Conservation (phyloP, 148 eudicot genomes). For the Vaccinium corymbosum region DNA sequence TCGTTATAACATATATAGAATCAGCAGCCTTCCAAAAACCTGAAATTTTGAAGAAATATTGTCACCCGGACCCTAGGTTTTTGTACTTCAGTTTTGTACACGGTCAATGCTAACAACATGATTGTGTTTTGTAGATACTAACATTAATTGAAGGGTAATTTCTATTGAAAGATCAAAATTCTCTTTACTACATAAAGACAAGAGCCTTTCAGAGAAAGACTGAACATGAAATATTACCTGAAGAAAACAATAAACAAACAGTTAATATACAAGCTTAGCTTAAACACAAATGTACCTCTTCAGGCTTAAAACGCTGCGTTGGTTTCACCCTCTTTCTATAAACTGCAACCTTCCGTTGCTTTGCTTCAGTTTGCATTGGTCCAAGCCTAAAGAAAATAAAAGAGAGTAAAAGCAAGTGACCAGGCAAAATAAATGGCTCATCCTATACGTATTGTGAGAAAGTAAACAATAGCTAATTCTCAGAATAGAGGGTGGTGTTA, state of each 20-base stretch:
- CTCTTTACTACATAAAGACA: background rate
- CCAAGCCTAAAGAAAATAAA: constrained; percentile 41
- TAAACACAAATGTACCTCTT: constrained; percentile 34
- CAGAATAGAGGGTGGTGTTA: background rate
- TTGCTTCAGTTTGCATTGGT: constrained; percentile 45
- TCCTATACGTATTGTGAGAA: background rate
- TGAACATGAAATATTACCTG: background rate
- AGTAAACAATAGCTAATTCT: background rate
- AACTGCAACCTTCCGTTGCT: constrained; percentile 34
- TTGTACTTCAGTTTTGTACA: background rate
- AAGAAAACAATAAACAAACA: background rate
- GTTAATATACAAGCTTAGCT: background rate
- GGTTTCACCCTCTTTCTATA: constrained; percentile 23
- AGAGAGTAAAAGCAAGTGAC: background rate
- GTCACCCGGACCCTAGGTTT: background rate
- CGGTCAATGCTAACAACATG: background rate
- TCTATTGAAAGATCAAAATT: background rate
- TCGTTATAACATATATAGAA: background rate
- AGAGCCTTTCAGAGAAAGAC: background rate
- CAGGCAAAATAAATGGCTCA: background rate
- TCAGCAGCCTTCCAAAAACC: background rate
- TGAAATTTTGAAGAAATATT: background rate
- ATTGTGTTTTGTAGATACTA: background rate
- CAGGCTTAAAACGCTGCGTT: constrained; percentile 27
- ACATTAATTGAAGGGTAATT: background rate